A percentile compares a stretch with the other conserved stretches of the same genome.
phyloP scores from a whole-genome alignment of 805 yeast species.

The Kluyveromyces lactis region DNA sequence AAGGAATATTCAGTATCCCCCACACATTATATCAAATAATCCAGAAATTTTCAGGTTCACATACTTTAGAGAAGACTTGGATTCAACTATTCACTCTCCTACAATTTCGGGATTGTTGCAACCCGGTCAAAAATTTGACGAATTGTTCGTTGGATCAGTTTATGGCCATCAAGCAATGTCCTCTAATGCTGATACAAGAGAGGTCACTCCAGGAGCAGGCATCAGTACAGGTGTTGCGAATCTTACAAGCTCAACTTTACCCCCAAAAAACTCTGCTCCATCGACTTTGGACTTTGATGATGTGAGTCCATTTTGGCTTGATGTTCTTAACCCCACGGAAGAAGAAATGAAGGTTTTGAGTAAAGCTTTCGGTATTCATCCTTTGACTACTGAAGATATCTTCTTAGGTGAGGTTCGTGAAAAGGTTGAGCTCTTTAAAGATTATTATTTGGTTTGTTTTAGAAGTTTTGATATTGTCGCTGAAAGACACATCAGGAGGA shows the following conservation, averaged over 20 bases:
- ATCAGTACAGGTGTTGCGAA: conserved; percentile 2
- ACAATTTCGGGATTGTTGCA: conserved; percentile 73
- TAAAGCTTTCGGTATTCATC: conserved; percentile 91
- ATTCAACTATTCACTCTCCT: conserved; percentile 85
- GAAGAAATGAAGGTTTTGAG: conserved; percentile 91
- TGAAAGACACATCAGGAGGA: conserved; percentile 50
- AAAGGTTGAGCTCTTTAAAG: conserved; percentile 85
- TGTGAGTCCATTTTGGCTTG: conserved; percentile 82
- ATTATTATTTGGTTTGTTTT: conserved; percentile 88
- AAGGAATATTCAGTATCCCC: conserved; percentile 33
- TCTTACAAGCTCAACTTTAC: not conserved
- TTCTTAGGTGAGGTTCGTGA: conserved; percentile 90
- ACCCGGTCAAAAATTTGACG: conserved; percentile 51
- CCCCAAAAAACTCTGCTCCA: conserved; percentile 6
- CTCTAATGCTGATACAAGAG: conserved; percentile 3
- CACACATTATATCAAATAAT: conserved; percentile 36
- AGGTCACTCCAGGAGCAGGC: conserved; percentile 4
- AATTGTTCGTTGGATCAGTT: conserved; percentile 47
- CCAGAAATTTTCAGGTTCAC: conserved; percentile 70
- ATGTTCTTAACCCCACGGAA: conserved; percentile 86
- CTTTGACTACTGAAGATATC: conserved; percentile 92
- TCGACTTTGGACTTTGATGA: conserved; percentile 24
- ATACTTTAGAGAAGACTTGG: conserved; percentile 83
- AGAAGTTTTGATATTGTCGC: conserved; percentile 74
- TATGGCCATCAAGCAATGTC: conserved; percentile 17